Evolutionary conservation across 805 yeast genomes (phyloP), one percentile per base, ranked within the genome.

Genomic region (Pichia manshurica): DNA sequence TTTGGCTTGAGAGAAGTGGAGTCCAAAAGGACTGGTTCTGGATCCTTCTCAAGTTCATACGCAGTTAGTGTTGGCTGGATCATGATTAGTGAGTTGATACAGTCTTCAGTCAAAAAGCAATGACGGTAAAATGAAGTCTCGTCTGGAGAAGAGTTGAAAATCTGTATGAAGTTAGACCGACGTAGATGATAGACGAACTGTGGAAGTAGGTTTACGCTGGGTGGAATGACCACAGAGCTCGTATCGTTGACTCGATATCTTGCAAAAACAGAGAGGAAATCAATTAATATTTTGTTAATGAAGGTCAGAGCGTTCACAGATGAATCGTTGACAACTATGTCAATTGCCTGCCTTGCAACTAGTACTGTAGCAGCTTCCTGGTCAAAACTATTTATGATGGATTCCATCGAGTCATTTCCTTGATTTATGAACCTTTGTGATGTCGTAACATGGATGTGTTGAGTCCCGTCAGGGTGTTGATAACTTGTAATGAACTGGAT

Each of bases 101-200:
- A 72, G 56, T 82, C 85, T 61, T 81, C 87, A 36, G 75, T 75
- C 59, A 78, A 65, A 59, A 81, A 75, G 32, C 78, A 70, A 56
- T 81, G 87, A 58, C 86, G 73, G 50, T 78, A 73, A 59, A 74
- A 82, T 16, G 80, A 72, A 5, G 88, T 80, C 62, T 82, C 88
- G 65, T 82, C 88, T 0, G 88, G 88, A 1, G 87, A 81, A 55
- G 77, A 78, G 58, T 80, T 80, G 66, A 82, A 82, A 17, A 82
- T 79, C 55, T 79, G 81, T 33, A 82, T 69, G 57, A 82, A 79
- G 45, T 74, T 81, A 1, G 86, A 80, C 56, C 88, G 72, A 62
- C 87, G 70, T 60, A 82, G 70, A 60, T 82, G 83, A 62, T 77
- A 82, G 65, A 82, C 68, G 62, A 81, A 82, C 59, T 81, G 87